phyloP scores from a whole-genome alignment of 2,329 filamentous ascomycete genomes.

The Fulvia fulva region DNA sequence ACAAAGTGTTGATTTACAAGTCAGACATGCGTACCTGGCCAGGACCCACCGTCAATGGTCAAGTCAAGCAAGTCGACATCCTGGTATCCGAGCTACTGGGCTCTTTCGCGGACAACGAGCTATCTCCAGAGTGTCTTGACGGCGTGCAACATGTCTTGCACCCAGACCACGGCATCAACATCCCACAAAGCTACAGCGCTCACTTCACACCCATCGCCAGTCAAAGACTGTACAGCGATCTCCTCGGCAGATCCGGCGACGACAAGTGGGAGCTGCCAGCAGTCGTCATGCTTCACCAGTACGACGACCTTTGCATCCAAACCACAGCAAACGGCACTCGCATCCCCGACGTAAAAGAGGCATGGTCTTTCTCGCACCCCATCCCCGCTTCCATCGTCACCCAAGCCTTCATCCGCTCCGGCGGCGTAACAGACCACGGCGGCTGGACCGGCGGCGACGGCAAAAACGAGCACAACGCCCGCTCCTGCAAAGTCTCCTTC shows the following conservation, averaged over 20 bases:
- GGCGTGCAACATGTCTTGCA: constrained; percentile 89
- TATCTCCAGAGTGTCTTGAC: constrained; percentile 93
- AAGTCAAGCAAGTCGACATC: constrained; percentile 75
- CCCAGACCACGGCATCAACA: constrained; percentile 79
- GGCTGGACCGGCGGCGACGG: constrained; percentile 72
- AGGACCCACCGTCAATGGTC: constrained; percentile 60
- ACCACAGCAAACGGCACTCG: constrained; percentile 43
- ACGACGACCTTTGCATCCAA: constrained; percentile 74
- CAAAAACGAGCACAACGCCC: constrained; percentile 84
- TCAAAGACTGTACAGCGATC: constrained; percentile 78
- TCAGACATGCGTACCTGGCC: constrained; percentile 98
- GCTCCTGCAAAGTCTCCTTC: constrained; percentile 76
- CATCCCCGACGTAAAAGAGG: constrained; percentile 59
- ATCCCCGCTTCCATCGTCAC: constrained; percentile 58
- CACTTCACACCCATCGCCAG: constrained; percentile 89
- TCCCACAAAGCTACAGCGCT: constrained; percentile 88
- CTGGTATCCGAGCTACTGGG: constrained; percentile 90
- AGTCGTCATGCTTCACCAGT: constrained; percentile 85
- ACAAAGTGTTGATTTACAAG: constrained; percentile 80
- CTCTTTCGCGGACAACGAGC: constrained; percentile 94
- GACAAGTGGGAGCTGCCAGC: constrained; percentile 86
- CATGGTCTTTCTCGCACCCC: constrained; percentile 78
- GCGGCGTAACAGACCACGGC: constrained; percentile 64
- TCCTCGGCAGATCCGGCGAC: constrained; percentile 58
- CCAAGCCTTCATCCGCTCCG: constrained; percentile 53